phyloP scores from a whole-genome alignment of 768 basidiomycete genomes.

The Suillus decipiens region DNA sequence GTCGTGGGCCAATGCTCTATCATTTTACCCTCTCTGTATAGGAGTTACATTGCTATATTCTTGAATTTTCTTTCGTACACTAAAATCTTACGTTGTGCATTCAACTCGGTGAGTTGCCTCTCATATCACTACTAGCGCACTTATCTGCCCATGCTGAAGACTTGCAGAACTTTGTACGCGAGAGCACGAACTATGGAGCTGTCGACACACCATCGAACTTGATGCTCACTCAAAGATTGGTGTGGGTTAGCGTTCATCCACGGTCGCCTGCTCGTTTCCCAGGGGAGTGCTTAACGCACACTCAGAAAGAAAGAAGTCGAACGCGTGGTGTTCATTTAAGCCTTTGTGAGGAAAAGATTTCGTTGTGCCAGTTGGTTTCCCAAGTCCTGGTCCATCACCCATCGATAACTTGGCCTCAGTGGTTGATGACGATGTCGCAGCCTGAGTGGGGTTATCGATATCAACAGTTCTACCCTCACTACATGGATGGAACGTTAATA shows the following conservation, averaged over 20 bases:
- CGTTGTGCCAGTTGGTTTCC: background rate
- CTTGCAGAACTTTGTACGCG: background rate
- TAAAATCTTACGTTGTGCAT: background rate
- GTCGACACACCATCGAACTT: background rate
- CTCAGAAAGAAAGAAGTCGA: background rate
- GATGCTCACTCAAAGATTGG: background rate
- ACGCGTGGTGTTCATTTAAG: background rate
- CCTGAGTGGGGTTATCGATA: too few species aligned
- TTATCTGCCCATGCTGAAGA: background rate
- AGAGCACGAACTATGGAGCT: background rate
- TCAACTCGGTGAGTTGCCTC: background rate
- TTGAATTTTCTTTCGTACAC: background rate
- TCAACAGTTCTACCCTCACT: too few species aligned
- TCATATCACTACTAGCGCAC: background rate
- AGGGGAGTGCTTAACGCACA: background rate
- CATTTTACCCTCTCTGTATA: constrained; percentile 30
- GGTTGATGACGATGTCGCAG: too few species aligned
- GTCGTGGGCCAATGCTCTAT: background rate
- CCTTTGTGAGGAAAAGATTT: background rate
- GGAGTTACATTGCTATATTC: background rate
- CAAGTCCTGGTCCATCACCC: background rate
- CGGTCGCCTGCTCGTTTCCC: too few species aligned
- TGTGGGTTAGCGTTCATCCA: background rate
- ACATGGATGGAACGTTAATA: too few species aligned
- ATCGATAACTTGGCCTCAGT: background rate